Evolutionary conservation across 139 green algal species (phyloP).

Genomic region (Parachlorella kessleri): DNA sequence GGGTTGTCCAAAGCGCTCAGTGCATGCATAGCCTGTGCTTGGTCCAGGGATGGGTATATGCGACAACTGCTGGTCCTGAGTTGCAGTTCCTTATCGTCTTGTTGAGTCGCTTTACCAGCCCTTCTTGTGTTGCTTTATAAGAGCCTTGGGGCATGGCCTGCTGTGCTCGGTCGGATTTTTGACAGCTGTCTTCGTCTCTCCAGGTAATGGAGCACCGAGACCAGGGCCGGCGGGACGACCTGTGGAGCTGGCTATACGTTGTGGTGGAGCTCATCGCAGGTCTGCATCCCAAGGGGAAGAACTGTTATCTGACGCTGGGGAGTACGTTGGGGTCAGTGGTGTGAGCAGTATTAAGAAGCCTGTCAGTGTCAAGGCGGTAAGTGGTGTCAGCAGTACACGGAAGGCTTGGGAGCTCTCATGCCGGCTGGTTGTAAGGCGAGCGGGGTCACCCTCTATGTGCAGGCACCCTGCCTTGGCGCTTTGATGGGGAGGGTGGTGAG

Average conservation of each 20-base stretch:
- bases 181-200: too few species aligned
- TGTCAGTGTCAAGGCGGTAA: background rate
- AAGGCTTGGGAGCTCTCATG: background rate
- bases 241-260: constrained; percentile 92
- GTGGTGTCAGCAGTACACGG: background rate
- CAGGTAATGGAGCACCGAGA: constrained; percentile 67
- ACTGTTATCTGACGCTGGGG: background rate
- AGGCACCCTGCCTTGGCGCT: constrained; percentile 32
- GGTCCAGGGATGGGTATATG: too few species aligned
- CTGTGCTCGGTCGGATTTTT: too few species aligned
- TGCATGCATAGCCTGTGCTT: too few species aligned
- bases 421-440: background rate
- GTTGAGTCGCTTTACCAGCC: too few species aligned
- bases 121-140: too few species aligned
- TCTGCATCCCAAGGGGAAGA: background rate
- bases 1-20: too few species aligned
- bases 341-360: background rate
- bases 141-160: too few species aligned
- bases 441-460: background rate
- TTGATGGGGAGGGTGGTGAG: background rate
- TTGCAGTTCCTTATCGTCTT: too few species aligned
- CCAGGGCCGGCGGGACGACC: constrained; percentile 81
- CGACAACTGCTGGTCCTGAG: too few species aligned
- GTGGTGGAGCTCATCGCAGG: constrained; percentile 79
- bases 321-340: too few species aligned